A percentile compares a stretch with the other conserved stretches of the same genome.
Evolutionary conservation across 148 eudicot species (phyloP).

Genomic region (Cornus kousa): DNA sequence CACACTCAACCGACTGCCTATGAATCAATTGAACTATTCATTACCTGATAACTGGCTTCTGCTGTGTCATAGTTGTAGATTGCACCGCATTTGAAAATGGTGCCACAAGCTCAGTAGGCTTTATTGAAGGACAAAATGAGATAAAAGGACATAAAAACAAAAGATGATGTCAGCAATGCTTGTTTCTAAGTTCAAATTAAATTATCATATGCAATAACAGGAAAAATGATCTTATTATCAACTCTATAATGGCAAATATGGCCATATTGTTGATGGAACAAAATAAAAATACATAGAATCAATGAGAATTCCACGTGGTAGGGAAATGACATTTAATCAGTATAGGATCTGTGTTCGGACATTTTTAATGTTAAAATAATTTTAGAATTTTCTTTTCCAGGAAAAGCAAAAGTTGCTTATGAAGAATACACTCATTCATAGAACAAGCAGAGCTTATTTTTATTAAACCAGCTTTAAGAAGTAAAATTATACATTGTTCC

Average conservation of each 20-base stretch:
- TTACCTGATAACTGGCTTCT: slow-evolving; percentile 60
- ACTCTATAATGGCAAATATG: not conserved
- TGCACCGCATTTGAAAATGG: slow-evolving; percentile 31
- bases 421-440: not conserved
- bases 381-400: not conserved
- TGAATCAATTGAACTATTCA: not conserved
- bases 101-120: slow-evolving; percentile 51
- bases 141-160: not conserved
- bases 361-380: not conserved
- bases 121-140: slow-evolving; percentile 2
- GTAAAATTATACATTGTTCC: no score
- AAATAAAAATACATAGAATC: not conserved
- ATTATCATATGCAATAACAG: not conserved
- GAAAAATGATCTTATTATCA: not conserved
- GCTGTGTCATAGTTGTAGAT: slow-evolving; percentile 26
- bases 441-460: not conserved
- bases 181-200: not conserved
- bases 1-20: not conserved
- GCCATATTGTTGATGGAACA: not conserved
- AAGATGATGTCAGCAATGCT: slow-evolving; percentile 3
- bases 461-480: no score
- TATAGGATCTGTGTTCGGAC: not conserved
- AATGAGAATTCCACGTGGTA: not conserved
- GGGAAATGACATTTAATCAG: not conserved
- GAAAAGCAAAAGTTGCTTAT: not conserved